Conservation (phyloP, 2,329 filamentous ascomycete genomes). For the Nakataea oryzae region DNA sequence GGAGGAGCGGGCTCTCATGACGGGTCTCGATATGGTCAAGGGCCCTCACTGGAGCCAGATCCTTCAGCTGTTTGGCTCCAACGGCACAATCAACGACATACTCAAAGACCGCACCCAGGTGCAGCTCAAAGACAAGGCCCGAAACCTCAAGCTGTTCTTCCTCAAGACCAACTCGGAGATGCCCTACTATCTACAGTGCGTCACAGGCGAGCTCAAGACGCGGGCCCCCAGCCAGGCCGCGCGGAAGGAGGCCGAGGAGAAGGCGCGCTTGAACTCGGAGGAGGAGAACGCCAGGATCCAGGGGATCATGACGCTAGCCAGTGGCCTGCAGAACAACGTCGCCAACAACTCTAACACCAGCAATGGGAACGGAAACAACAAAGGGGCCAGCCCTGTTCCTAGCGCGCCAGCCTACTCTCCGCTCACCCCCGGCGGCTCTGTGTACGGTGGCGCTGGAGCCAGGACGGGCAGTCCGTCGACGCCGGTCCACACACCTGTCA, state of each 20-base stretch:
- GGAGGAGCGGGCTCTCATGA: conserved; percentile 84
- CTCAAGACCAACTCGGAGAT: conserved; percentile 87
- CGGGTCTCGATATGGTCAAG: conserved; percentile 77
- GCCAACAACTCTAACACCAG: neutral
- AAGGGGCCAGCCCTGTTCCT: neutral
- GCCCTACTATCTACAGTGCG: conserved; percentile 75
- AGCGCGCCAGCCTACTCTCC: conserved; percentile 1
- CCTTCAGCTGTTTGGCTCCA: conserved; percentile 68
- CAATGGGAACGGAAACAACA: neutral
- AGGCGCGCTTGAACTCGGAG: conserved; percentile 45
- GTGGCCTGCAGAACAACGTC: conserved; percentile 34
- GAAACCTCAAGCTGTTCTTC: conserved; percentile 85
- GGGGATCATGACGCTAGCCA: conserved; percentile 46
- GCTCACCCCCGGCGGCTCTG: conserved; percentile 1
- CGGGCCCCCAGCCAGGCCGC: conserved; percentile 67
- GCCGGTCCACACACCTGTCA: neutral
- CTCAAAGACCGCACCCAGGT: conserved; percentile 85
- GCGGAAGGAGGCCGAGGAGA: conserved; percentile 56
- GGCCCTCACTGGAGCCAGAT: conserved; percentile 93
- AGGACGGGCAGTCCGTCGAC: conserved; percentile 4
- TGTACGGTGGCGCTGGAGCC: neutral
- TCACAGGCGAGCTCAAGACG: conserved; percentile 84
- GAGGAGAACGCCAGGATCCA: conserved; percentile 51
- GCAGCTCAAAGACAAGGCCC: conserved; percentile 83
- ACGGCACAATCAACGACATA: conserved; percentile 70